Base-by-base conservation (phyloP, 208 protist species). In the Trypanosoma melophagium region DNA sequence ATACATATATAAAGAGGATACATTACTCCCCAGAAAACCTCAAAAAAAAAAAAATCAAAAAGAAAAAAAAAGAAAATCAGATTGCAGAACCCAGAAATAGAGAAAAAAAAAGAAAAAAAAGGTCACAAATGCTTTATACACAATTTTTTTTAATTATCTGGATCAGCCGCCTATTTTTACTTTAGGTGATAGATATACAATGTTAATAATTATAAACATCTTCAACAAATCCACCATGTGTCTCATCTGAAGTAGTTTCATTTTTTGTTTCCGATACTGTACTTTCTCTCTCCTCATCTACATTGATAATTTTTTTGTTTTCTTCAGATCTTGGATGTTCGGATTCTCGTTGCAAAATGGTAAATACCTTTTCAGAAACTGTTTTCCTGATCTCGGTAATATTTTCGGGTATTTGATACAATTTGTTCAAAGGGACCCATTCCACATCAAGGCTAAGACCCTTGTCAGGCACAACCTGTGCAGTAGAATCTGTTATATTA, bases 401-500 rank as follows among this genome's bases (percentile, higher is more conserved):
- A 65, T 90, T 77, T 28, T 70, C 64, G 13, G 84, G 84, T 17
- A 84, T 72, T 51, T 60, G 47, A 31, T 77, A 90, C 1, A 90
- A 65, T 22, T 74, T 77, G 8, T 65, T 60, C n/a, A 85, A 22
- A 35, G 51, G 45, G 0, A 87, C 74, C 84, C 84, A 90, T 22
- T 76, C 76, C 8, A 87, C 49, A 0, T 66, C 66, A 9, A 76
- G 62, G 45, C 63, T 31, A 17, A 77, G 31, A 31, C 79, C 84
- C 14, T 72, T 71, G 17, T 90, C 83, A 52, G 83, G 80, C 24
- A 75, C 82, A 14, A 90, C 69, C 31, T 85, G 73, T 31, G 80
- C 72, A 12, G 57, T 77, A 51, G 57, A 57, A 10, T 69, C 80
- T 8, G 40, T 38, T 8, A 71, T 41, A 47, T 71, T 81, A 1